These are phyloP conservation scores for Polytrichum commune DNA, from an alignment of 225 moss, liverwort and hornwort species.

Conservation along the genomic window DNA sequence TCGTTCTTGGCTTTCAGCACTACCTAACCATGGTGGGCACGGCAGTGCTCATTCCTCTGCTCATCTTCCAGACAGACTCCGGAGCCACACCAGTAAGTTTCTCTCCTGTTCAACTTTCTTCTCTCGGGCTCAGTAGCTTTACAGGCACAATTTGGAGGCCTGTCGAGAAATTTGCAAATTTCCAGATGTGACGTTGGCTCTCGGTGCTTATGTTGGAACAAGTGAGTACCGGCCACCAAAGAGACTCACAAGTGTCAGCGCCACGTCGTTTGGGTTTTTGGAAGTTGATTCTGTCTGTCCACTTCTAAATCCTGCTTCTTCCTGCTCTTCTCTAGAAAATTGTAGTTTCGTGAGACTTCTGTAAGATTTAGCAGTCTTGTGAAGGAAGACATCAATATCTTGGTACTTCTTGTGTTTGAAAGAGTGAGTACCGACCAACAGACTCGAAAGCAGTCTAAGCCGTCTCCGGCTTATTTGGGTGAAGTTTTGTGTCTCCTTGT, in stretches of 20 bases:
- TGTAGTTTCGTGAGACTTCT: too few species aligned
- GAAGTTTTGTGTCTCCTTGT: too few species aligned
- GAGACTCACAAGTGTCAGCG: not conserved
- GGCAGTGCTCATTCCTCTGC: constrained; percentile 46
- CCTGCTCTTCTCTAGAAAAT: too few species aligned
- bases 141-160: not conserved
- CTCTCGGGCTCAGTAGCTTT: not conserved
- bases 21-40: constrained; percentile 53
- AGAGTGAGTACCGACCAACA: too few species aligned
- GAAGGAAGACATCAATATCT: too few species aligned
- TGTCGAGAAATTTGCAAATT: too few species aligned
- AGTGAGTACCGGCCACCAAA: not conserved
- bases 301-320: not conserved
- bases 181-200: too few species aligned
- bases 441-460: too few species aligned
- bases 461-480: too few species aligned
- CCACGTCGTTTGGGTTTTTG: not conserved
- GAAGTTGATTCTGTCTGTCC: not conserved
- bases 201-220: too few species aligned
- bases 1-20: constrained; percentile 43
- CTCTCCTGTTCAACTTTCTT: not conserved
- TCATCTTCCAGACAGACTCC: constrained; percentile 34
- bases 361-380: too few species aligned
- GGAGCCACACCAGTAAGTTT: constrained; percentile 27
- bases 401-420: too few species aligned